Evolutionary conservation across 2,329 filamentous ascomycete species (phyloP).

Genomic region (Calonectria crousiana): DNA sequence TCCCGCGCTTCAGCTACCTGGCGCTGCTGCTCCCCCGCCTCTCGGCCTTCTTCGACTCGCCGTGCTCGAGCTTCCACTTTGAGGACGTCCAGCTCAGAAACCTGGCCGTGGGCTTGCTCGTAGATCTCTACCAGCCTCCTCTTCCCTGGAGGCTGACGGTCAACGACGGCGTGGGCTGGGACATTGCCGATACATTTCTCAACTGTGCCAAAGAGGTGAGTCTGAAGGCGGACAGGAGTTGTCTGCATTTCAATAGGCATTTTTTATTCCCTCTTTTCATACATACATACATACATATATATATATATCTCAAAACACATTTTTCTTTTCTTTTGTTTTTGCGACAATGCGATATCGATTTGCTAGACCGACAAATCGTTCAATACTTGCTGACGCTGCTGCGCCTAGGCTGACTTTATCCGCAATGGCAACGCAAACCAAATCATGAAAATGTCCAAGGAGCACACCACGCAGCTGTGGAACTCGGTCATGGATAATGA

Average conservation of each 20-base stretch:
- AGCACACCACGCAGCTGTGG: constrained; percentile 87
- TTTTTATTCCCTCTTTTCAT: not conserved
- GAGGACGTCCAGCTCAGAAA: constrained; percentile 66
- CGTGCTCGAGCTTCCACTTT: constrained; percentile 71
- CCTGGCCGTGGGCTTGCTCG: constrained; percentile 65
- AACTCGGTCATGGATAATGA: constrained; percentile 83
- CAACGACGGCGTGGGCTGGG: constrained; percentile 67
- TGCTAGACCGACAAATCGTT: not conserved
- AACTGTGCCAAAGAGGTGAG: constrained; percentile 73
- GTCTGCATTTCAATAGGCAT: not conserved
- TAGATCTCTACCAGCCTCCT: constrained; percentile 67
- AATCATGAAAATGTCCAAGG: constrained; percentile 89
- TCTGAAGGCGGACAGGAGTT: not conserved
- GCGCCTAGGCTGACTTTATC: constrained; percentile 79
- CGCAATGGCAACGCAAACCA: constrained; percentile 89
- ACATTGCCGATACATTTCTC: constrained; percentile 72
- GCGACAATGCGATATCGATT: not conserved
- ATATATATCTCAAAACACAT: not conserved
- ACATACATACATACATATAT: no score
- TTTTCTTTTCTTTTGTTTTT: not conserved
- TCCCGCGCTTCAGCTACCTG: constrained; percentile 72
- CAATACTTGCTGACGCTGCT: constrained; percentile 22
- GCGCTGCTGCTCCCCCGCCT: constrained; percentile 69
- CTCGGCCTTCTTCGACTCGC: constrained; percentile 62
- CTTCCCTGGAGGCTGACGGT: constrained; percentile 69